A percentile compares a stretch with the other conserved stretches of the same genome.
These are phyloP conservation scores for Yueomyces sp. DNA, from an alignment of 1,139 yeast species.

Conservation along the genomic window DNA sequence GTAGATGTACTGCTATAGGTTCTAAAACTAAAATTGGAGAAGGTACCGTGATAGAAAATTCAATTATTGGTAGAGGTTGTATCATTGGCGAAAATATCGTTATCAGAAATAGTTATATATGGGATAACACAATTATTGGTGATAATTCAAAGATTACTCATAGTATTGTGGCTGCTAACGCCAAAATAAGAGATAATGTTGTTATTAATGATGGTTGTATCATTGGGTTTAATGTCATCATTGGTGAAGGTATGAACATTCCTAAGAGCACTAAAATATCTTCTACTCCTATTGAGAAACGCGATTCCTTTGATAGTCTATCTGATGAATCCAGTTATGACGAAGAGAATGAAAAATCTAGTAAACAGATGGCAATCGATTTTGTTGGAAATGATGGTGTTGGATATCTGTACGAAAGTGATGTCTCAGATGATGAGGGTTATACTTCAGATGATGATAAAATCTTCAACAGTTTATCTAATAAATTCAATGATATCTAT, in stretches of 20 bases:
- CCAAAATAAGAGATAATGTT: slow-evolving; percentile 40
- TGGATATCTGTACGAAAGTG: slow-evolving; percentile 47
- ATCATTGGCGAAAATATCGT: slow-evolving; percentile 65
- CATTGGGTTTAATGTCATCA: slow-evolving; percentile 59
- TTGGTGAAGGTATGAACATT: slow-evolving; percentile 40
- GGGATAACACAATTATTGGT: slow-evolving; percentile 70
- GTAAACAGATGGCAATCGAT: slow-evolving; percentile 23
- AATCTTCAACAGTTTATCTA: slow-evolving; percentile 29
- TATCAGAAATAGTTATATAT: slow-evolving; percentile 65
- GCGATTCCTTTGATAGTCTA: slow-evolving; percentile 1
- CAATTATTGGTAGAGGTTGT: slow-evolving; percentile 80
- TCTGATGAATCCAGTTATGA: slow-evolving; percentile 16
- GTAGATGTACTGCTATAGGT: slow-evolving; percentile 70
- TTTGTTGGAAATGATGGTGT: slow-evolving; percentile 49
- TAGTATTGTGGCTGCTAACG: slow-evolving; percentile 59
- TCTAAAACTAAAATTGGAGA: slow-evolving; percentile 54
- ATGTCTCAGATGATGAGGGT: slow-evolving; percentile 31
- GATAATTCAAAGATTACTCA: slow-evolving; percentile 47
- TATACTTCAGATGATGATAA: slow-evolving; percentile 27
- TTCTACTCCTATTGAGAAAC: slow-evolving; percentile 27
- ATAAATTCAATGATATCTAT: slow-evolving; percentile 50
- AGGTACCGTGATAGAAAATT: slow-evolving; percentile 39
- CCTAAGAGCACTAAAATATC: slow-evolving; percentile 42
- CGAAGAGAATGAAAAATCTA: slow-evolving; percentile 5
- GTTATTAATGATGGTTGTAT: slow-evolving; percentile 56